Percentiles rank a stretch among this genome's conserved stretches.
These are phyloP conservation scores for Castanopsis chinensis DNA, from an alignment of 306 rosid genomes.

Conservation along the genomic window DNA sequence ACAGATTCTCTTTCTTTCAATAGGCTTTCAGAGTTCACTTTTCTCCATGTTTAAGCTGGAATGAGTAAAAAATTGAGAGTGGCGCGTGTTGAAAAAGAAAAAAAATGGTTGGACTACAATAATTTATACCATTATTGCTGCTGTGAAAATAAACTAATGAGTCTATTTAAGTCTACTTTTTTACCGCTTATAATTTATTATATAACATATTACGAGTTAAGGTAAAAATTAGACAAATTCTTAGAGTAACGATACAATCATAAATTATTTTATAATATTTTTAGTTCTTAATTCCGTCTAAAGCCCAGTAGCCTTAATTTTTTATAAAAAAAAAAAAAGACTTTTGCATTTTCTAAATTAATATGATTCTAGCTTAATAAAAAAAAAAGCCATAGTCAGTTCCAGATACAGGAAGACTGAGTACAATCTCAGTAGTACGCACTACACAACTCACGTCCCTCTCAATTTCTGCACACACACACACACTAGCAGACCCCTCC, in stretches of 20 bases:
- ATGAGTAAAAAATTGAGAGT: background rate
- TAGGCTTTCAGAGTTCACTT: constrained; percentile 15
- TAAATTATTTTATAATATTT: no score
- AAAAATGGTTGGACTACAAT: background rate
- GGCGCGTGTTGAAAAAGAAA: background rate
- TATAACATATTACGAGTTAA: accelerated
- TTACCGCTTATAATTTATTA: accelerated
- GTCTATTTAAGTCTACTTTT: no score
- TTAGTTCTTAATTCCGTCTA: no score
- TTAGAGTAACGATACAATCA: no score
- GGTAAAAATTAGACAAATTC: accelerated
- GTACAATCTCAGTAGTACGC: background rate
- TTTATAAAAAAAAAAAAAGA: no score
- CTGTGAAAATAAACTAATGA: no score
- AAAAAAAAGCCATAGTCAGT: no score
- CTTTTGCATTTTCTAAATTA: no score
- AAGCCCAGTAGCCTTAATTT: no score
- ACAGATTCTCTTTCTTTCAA: no score
- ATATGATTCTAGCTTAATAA: no score
- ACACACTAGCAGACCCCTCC: background rate
- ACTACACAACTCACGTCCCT: background rate
- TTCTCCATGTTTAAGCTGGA: constrained; percentile 14
- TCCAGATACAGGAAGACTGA: background rate
- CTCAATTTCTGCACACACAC: constrained; percentile 29
- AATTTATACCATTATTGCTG: no score